Evolutionary conservation across 148 eudicot species (phyloP).

Genomic region (Arbutus unedo): DNA sequence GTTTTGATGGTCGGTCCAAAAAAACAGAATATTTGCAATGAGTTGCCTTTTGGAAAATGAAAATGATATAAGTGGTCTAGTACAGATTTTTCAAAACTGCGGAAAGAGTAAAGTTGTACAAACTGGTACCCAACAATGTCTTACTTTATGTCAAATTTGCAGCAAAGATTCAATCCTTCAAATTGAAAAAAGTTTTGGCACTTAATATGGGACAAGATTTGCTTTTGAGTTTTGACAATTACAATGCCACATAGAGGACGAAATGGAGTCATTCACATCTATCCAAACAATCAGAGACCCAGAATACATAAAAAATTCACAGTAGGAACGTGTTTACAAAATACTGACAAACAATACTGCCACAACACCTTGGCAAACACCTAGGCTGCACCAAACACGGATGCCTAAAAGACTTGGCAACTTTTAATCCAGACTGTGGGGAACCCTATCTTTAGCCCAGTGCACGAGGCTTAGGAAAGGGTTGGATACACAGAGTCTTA

Average conservation of each 20-base stretch:
- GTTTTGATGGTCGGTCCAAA: neutral
- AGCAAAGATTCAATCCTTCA: conserved; percentile 2
- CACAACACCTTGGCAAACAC: neutral
- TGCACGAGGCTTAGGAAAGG: no score
- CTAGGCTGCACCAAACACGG: neutral
- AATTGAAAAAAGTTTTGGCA: neutral
- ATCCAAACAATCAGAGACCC: neutral
- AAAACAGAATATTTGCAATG: neutral
- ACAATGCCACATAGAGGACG: neutral
- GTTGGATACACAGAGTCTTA: no score
- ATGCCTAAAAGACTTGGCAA: neutral
- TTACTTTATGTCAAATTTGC: neutral
- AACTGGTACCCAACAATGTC: neutral
- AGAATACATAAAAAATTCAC: neutral
- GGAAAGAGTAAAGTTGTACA: neutral
- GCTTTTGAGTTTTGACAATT: neutral
- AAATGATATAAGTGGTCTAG: neutral
- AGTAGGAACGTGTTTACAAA: neutral
- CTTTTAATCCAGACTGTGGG: neutral
- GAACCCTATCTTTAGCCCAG: neutral
- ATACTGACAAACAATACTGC: neutral
- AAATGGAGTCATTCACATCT: no score
- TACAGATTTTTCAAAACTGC: neutral
- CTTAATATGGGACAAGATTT: neutral
- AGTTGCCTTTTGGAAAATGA: neutral